Conservation (phyloP, 305 asterid species). For the Lippia alba region DNA sequence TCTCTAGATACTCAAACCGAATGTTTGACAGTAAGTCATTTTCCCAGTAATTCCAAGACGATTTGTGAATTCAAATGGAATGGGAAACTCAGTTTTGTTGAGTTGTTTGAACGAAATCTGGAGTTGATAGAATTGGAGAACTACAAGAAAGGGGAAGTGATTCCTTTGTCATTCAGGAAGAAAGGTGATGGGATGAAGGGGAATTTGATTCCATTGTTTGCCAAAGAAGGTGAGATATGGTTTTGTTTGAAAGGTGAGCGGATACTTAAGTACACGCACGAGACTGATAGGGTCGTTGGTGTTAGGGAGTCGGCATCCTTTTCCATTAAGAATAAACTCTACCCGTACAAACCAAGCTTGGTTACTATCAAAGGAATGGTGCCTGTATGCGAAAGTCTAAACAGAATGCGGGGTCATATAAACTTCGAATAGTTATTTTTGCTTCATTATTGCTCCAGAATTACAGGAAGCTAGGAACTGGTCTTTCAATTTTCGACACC, state of each 20-base stretch:
- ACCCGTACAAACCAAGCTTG: conserved; percentile 32
- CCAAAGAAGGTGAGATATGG: conserved; percentile 31
- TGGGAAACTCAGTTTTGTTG: conserved; percentile 33
- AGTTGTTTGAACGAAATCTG: conserved; percentile 14
- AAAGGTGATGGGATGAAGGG: neutral
- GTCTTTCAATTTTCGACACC: too few species aligned
- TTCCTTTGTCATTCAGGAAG: conserved; percentile 26
- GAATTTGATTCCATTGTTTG: conserved; percentile 17
- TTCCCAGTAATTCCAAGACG: neutral
- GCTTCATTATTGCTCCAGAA: too few species aligned
- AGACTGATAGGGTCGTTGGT: neutral
- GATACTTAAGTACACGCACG: conserved; percentile 9
- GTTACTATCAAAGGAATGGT: conserved; percentile 36
- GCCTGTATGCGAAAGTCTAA: neutral
- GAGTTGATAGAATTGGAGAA: conserved; percentile 34
- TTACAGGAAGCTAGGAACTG: too few species aligned
- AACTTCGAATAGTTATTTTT: neutral
- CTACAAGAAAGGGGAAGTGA: conserved; percentile 19
- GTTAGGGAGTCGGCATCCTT: neutral
- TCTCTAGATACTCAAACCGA: conserved; percentile 37
- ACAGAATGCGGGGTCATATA: neutral
- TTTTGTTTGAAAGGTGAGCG: conserved; percentile 21
- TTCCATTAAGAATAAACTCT: neutral
- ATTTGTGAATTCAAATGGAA: conserved; percentile 34
- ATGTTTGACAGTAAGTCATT: conserved; percentile 10